Evolutionary conservation across 2,329 filamentous ascomycete species (phyloP), one percentile per base, ranked within the genome.

Genomic region (Talaromyces atroroseus): DNA sequence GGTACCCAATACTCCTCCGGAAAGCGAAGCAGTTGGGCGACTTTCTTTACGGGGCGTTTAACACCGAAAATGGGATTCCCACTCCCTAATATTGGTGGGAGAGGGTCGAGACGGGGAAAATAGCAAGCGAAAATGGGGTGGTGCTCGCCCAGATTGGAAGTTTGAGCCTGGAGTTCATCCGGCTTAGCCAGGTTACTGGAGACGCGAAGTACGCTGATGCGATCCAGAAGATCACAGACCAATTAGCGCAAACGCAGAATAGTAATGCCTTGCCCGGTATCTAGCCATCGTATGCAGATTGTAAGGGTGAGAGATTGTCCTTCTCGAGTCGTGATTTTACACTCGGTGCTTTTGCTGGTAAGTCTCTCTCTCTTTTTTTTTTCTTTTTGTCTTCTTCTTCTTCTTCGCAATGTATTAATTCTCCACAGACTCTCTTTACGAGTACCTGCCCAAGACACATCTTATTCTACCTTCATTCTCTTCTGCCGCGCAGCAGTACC

Each of bases 11-110:
- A 36, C 76, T 94, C 18, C 78, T 92, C 16, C 78, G 82, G 54
- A 92, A 92, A 72, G 88, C 89, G 0, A 78, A 85, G 23, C 86
- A 91, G 70, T 80, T 92, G 14, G 89, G 83, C 40, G 87, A 91
- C 64, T 81, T 94, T 60, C 77, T 94, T 20, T 89, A 90, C 76
- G 83, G 84, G 51, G 81, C 87, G 2, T 94, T 94, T 64, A 90
- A 94, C 71, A 96, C 92, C 0, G 90, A 90, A 1, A 96, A 96
- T 69, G 83, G 89, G 62, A 92, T 96, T 88, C 91, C 91, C 3
- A 74, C 90, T 8, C 80, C 89, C 16, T 52, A 52, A 11, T 52
- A 52, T 45, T 59, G 69, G 8, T 74, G 71, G 70, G 61, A 59
- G 4, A 63, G 60, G 3, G 60, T 59, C 21, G 51, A 57, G 32